Base-by-base conservation (phyloP, 2,329 filamentous ascomycete genomes). In the Davidsoniella eucalypti region DNA sequence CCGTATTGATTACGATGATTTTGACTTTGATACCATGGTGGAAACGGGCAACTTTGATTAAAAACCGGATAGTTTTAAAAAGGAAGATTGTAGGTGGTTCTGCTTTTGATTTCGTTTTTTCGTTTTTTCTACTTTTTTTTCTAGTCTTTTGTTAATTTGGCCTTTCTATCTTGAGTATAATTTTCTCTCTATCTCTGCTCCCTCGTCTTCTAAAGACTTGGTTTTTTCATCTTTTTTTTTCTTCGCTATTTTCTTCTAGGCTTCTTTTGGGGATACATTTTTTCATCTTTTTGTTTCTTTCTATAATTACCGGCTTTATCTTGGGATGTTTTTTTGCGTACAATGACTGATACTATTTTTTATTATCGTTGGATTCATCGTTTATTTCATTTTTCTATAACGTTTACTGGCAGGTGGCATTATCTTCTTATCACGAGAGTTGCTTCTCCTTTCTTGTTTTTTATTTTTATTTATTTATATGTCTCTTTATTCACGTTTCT, bases 101-200 rank as follows among this genome's bases (percentile, higher is more conserved):
- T 43, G 42, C n/a, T n/a, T 44, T 44, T 14, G 26, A 7, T n/a
- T 52, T 37, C 9, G 49, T 51, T 44, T 36, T 36, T 5, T 49
- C 36, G 43, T 47, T 17, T 41, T 43, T n/a, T n/a, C n/a, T n/a
- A n/a, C n/a, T n/a, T 14, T 48, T 26, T n/a, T 5, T 25, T 38
- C 45, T 8, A 33, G 16, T 45, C 45, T 16, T 44, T 37, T 12
- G 21, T 21, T 21, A 21, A 21, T 21, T 21, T 17, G 29, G 46
- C 38, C 37, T 40, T 25, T 40, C 21, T 25, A 21, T 37, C 39
- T 42, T 37, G 42, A 44, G 18, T 9, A 18, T 18, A 38, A 26
- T 25, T 40, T 40, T 49, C 41, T 40, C 47, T 26, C 5, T 21
- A 37, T 52, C 38, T 21, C 18, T 42, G 29, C 29, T 45, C 40